phyloP scores from a whole-genome alignment of 1,139 yeast genomes.

The Candida sp. region DNA sequence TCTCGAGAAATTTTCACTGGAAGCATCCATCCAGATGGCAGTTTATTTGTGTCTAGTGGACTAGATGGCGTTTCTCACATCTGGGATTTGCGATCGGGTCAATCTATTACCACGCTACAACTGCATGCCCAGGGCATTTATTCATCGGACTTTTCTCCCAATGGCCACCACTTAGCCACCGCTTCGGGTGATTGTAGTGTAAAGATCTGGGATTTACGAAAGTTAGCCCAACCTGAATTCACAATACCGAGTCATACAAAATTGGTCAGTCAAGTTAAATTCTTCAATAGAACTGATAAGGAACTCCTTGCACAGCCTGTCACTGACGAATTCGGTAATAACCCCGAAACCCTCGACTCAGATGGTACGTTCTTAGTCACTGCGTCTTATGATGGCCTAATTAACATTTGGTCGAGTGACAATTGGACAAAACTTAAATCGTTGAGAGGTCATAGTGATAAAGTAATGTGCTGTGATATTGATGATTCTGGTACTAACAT shows the following conservation, averaged over 20 bases:
- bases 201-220: slow-evolving; percentile 84
- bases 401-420: slow-evolving; percentile 68
- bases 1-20: slow-evolving; percentile 67
- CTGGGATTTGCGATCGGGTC: slow-evolving; percentile 89
- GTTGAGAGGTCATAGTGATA: slow-evolving; percentile 64
- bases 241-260: slow-evolving; percentile 78
- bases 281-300: slow-evolving; percentile 30
- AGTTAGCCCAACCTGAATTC: slow-evolving; percentile 29
- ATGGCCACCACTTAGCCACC: slow-evolving; percentile 74
- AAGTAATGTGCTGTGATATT: slow-evolving; percentile 70
- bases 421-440: slow-evolving; percentile 62
- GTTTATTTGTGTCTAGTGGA: slow-evolving; percentile 75
- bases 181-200: slow-evolving; percentile 84
- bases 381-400: slow-evolving; percentile 66
- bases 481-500: slow-evolving; percentile 38
- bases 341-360: slow-evolving; percentile 16
- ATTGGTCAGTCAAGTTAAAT: slow-evolving; percentile 65
- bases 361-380: slow-evolving; percentile 54
- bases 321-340: slow-evolving; percentile 25
- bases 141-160: slow-evolving; percentile 69
- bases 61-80: slow-evolving; percentile 69
- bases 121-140: slow-evolving; percentile 77
- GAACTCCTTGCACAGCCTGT: slow-evolving; percentile 13
- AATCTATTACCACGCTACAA: slow-evolving; percentile 52
- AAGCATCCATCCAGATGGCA: slow-evolving; percentile 74